Percentiles rank a stretch among this genome's conserved stretches.
Conservation (phyloP, 768 basidiomycete species). For the Agrocybe pediades region DNA sequence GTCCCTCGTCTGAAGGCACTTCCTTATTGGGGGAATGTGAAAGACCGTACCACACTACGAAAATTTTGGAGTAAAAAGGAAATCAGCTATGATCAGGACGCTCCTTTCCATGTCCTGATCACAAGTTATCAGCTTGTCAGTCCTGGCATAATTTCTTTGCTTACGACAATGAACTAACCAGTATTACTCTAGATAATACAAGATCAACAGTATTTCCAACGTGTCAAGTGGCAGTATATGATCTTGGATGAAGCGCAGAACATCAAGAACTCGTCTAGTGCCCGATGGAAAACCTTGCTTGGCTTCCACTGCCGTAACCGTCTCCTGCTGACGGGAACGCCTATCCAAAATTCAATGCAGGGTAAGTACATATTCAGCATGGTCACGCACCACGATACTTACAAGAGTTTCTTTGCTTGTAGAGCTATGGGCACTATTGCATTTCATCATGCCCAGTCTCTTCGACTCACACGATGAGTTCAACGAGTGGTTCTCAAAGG, state of each 20-base stretch:
- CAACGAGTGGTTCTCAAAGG: constrained; percentile 99
- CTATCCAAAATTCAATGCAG: constrained; percentile 99
- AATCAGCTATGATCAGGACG: constrained; percentile 92
- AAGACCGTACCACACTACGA: constrained; percentile 90
- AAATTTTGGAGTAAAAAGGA: constrained; percentile 99
- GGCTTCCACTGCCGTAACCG: constrained; percentile 96
- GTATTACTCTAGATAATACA: constrained; percentile 68
- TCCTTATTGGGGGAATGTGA: constrained; percentile 98
- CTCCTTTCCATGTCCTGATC: constrained; percentile 95
- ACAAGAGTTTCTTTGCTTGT: constrained; percentile 13
- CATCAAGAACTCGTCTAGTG: constrained; percentile 96
- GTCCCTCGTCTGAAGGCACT: constrained; percentile 92
- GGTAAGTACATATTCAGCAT: constrained; percentile 46
- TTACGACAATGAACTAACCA: background rate
- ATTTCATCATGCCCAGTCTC: constrained; percentile 99
- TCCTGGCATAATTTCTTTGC: constrained; percentile 12
- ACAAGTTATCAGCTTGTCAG: constrained; percentile 94
- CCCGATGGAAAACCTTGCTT: constrained; percentile 95
- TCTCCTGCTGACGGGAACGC: constrained; percentile 93
- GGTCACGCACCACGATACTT: background rate
- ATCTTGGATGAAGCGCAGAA: constrained; percentile 99
- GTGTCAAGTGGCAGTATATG: constrained; percentile 99
- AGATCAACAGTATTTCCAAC: constrained; percentile 97
- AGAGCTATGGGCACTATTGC: constrained; percentile 98
- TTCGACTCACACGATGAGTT: constrained; percentile 99